Evolutionary conservation across 306 rosid genomes (phyloP).

Genomic region (Cyamopsis tetragonoloba): DNA sequence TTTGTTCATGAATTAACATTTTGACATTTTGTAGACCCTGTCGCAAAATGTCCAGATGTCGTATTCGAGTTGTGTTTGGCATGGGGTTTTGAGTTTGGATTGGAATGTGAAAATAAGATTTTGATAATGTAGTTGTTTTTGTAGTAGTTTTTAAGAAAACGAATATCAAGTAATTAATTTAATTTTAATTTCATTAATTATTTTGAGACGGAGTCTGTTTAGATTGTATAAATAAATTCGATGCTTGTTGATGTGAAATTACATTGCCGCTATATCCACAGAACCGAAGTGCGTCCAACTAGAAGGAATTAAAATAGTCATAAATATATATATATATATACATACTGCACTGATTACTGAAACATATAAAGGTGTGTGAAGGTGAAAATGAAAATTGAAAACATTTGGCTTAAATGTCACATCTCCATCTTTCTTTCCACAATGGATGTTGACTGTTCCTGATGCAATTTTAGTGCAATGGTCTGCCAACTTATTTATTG

Average conservation of each 20-base stretch:
- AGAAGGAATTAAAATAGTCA: too few relatives aligned
- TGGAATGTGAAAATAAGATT: neutral
- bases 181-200: neutral
- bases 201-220: too few relatives aligned
- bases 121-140: neutral
- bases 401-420: neutral
- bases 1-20: slow-evolving; percentile 22
- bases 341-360: neutral
- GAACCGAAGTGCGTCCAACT: too few relatives aligned
- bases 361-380: neutral
- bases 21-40: neutral
- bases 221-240: too few relatives aligned
- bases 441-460: slow-evolving; percentile 3
- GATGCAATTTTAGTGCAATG: neutral
- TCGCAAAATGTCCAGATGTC: neutral
- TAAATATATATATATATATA: too few relatives aligned
- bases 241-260: too few relatives aligned
- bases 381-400: neutral
- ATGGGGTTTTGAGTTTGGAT: neutral
- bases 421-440: too few relatives aligned
- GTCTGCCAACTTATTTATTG: neutral
- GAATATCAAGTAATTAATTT: neutral
- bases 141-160: neutral
- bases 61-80: neutral
- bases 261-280: neutral